phyloP scores from a whole-genome alignment of 192 early-diverging fungal species.

The Backusella mclennaniae region DNA sequence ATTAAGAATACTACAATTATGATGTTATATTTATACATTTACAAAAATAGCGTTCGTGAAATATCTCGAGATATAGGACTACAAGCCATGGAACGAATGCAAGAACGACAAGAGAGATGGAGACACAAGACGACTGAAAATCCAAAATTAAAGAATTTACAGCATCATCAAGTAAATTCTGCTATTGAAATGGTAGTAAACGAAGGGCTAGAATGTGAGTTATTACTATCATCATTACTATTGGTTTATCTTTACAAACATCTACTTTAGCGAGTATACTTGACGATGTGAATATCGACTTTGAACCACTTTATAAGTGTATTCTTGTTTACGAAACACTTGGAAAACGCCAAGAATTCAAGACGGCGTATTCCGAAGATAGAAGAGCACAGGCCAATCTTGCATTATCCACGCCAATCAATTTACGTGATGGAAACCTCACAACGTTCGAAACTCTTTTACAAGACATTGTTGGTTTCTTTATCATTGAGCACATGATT shows the following conservation, averaged over 20 bases:
- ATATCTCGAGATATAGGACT: slow-evolving; percentile 80
- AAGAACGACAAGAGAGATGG: slow-evolving; percentile 64
- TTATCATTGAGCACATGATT: slow-evolving; percentile 90
- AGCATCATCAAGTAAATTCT: slow-evolving; percentile 66
- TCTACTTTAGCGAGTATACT: slow-evolving; percentile 53
- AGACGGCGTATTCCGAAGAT: slow-evolving; percentile 86
- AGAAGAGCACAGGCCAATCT: slow-evolving; percentile 86
- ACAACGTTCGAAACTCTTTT: slow-evolving; percentile 71
- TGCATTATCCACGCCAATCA: slow-evolving; percentile 73
- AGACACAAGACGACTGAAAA: slow-evolving; percentile 42
- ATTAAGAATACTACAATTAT: not conserved
- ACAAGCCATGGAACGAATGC: slow-evolving; percentile 79
- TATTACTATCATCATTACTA: not conserved
- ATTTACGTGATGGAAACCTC: slow-evolving; percentile 64
- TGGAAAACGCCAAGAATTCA: slow-evolving; percentile 84
- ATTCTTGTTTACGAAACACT: slow-evolving; percentile 95
- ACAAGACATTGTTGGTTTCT: slow-evolving; percentile 94
- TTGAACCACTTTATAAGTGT: slow-evolving; percentile 94
- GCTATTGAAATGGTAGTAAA: slow-evolving; percentile 81
- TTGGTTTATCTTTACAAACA: not conserved
- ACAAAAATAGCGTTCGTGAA: slow-evolving; percentile 63
- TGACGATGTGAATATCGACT: slow-evolving; percentile 79
- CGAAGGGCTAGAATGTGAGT: slow-evolving; percentile 74
- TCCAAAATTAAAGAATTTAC: slow-evolving; percentile 44
- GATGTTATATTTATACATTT: not conserved